Evolutionary conservation across 164 flowering plant genomes (phyloP), one percentile per base, ranked within the genome.

Genomic region (Tinospora cordifolia): DNA sequence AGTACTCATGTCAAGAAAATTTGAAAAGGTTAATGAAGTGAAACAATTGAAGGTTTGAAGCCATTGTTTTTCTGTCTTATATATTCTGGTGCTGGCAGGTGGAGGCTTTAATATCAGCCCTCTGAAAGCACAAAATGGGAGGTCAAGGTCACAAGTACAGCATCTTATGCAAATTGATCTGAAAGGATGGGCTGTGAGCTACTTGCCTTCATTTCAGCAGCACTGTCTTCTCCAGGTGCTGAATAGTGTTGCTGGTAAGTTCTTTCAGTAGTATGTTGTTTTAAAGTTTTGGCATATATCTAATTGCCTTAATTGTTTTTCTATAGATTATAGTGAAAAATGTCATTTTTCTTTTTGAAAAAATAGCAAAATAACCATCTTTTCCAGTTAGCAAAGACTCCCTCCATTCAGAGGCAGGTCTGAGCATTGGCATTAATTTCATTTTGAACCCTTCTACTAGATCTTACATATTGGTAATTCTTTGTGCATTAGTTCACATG

Each of bases 101-200:
- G 99, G 99, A 71, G 99, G 99, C 59, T 95, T 79, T 73, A 92
- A 88, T 72, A 92, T 95, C 69, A 88, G 98, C 46, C 97, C 99
- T 49, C 72, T 95, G 62, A 95, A 92, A 80, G 75, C 98, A 72
- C 89, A 87, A 70, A 85, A 88, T 81, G 99, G 99, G 69, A 88
- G 81, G 76, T 93, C 99, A 38, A 82, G 99, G 78, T 69, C 98
- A 40, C 91, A 90, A 81, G 98, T 95, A 44, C 99, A 95, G 80
- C 98, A 92, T 80, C 98, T 95, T 67, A 91, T 95, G 94, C 99
- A 95, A 79, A 88, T 95, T 79, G 99, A 95, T 83, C 79, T 95
- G 73, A 95, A 95, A 80, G 99, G 99, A 17, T 95, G 99, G 99
- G 99, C 93, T 79, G 93, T 81, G 11, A 95, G 96, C 72, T 95